Evolutionary conservation across 495 filamentous ascomycete genomes (phyloP), one percentile per base, ranked within the genome.

Genomic region (Tuber indicum): DNA sequence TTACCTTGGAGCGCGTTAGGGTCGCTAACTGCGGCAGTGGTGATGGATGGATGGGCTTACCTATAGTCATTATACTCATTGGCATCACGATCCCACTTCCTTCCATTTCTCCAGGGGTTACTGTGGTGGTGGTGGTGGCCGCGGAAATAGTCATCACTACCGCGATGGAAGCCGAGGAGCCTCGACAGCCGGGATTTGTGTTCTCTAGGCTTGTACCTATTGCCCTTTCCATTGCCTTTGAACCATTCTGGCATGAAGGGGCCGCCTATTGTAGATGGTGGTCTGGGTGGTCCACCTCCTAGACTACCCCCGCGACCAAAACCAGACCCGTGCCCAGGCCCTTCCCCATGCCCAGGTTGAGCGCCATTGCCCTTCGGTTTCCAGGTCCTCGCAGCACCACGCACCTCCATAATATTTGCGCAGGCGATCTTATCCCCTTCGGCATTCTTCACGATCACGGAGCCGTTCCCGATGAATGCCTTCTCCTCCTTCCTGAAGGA

Each of bases 401-500:
- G 12, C 3, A 36, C 58, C 26, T 66, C 58, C 14, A 14, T 17
- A 17, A 92, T 92, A 86, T 90, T 91, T 79, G 90, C 91, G 84
- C 91, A 92, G 1, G 88, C 87, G 79, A 92, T 87, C 74, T 89
- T 88, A 0, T 90, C 92, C 84, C 87, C 90, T 86, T 93, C 92
- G 76, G 85, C 85, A 66, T 66, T 66, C 14, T 32, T 42, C 26
- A 66, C 88, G 85, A 94, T 91, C 72, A 95, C 83, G 70, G 90
- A 92, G 71, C 89, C 87, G 85, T 93, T 91, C 77, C 92, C 92
- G 80, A 96, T 89, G 86, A 91, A 97, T 74, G 91, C 85, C 41
- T 85, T 86, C 32, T 85, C 83, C 39, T 87, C 88, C 70, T 86
- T 81, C 45, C 82, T 69, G 23, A 89, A 89, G 19, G 91, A 90